phyloP scores from a whole-genome alignment of 805 yeast species.

The Pichia thaimueangensis region DNA sequence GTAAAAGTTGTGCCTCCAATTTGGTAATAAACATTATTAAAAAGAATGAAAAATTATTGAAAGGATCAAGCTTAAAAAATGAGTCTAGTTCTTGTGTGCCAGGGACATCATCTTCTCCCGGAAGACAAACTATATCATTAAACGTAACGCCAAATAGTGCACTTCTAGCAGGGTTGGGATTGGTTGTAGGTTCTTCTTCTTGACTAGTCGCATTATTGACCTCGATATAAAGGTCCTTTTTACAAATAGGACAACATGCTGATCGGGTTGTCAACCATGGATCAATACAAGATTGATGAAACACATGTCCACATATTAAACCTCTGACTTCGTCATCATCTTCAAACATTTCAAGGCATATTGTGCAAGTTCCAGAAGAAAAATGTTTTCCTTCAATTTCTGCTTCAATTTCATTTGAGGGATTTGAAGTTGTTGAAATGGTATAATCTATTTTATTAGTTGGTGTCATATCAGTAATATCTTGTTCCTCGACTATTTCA shows the following conservation, averaged over 20 bases:
- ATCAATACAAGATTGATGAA: slow-evolving; percentile 71
- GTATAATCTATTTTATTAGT: not conserved
- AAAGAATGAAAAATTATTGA: slow-evolving; percentile 9
- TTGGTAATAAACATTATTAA: slow-evolving; percentile 10
- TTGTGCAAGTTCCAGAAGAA: slow-evolving; percentile 69
- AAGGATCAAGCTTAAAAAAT: slow-evolving; percentile 10
- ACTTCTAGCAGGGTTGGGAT: slow-evolving; percentile 12
- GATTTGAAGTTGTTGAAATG: slow-evolving; percentile 5
- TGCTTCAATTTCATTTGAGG: slow-evolving; percentile 4
- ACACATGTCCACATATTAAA: slow-evolving; percentile 75
- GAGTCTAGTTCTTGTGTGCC: slow-evolving; percentile 23
- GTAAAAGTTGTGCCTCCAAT: slow-evolving; percentile 15
- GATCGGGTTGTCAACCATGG: slow-evolving; percentile 74
- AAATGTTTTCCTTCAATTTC: slow-evolving; percentile 32
- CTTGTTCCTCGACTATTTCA: slow-evolving; percentile 4
- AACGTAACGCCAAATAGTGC: not conserved
- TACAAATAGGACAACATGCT: slow-evolving; percentile 83
- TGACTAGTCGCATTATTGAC: slow-evolving; percentile 3
- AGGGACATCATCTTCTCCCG: slow-evolving; percentile 10
- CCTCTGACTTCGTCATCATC: slow-evolving; percentile 63
- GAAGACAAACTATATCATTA: slow-evolving; percentile 4
- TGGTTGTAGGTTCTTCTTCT: slow-evolving; percentile 3
- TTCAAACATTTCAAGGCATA: slow-evolving; percentile 64
- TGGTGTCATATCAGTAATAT: slow-evolving; percentile 11
- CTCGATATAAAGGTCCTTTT: slow-evolving; percentile 40